A percentile compares a stretch with the other conserved stretches of the same genome.
Conservation (phyloP, 2,329 filamentous ascomycete species). For the Fusarium sororula region DNA sequence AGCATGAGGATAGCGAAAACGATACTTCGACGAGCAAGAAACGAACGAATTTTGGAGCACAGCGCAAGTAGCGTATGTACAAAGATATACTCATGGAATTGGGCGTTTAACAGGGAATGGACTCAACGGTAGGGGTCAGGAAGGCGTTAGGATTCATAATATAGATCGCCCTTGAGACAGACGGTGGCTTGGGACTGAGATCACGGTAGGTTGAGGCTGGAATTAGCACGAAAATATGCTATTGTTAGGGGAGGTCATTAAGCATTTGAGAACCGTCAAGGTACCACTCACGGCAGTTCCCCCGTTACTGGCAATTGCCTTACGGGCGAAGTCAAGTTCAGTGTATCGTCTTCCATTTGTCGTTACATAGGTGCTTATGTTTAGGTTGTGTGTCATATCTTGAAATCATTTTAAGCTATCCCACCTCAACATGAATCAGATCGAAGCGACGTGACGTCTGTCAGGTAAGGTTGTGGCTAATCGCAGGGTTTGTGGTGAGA, state of each 20-base stretch:
- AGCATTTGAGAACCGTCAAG: background rate
- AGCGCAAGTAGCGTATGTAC: constrained; percentile 55
- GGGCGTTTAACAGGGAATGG: constrained; percentile 12
- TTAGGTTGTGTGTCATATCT: background rate
- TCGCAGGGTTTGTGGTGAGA: background rate
- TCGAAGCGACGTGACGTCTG: background rate
- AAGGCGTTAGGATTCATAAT: constrained; percentile 10
- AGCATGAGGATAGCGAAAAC: constrained; percentile 67
- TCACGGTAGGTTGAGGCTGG: background rate
- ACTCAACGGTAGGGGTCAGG: constrained; percentile 2
- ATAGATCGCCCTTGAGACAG: background rate
- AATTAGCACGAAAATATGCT: background rate
- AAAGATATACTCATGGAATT: background rate
- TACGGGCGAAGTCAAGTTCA: background rate
- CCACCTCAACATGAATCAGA: background rate
- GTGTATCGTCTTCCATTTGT: background rate
- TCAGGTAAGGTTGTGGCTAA: background rate
- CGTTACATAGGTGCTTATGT: background rate
- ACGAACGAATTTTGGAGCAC: constrained; percentile 66
- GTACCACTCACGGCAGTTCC: background rate
- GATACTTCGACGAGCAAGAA: constrained; percentile 64
- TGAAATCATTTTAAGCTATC: background rate
- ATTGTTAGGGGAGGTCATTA: background rate
- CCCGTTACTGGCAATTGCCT: background rate
- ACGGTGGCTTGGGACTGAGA: background rate